phyloP scores from a whole-genome alignment of 2,329 filamentous ascomycete species.

The Akanthomyces muscarius region DNA sequence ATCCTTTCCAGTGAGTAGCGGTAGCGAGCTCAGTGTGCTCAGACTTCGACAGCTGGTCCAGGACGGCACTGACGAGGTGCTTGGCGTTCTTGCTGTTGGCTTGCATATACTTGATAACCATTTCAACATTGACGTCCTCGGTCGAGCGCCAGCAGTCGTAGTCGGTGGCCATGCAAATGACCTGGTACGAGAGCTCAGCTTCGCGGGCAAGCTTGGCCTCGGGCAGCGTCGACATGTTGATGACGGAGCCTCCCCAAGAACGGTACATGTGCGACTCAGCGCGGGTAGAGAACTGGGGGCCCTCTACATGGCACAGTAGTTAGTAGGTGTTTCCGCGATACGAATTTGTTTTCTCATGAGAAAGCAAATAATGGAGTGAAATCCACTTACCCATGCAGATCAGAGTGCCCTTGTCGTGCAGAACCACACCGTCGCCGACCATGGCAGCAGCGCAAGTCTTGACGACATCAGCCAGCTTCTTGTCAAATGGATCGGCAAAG shows the following conservation, averaged over 20 bases:
- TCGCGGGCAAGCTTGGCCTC: slow-evolving; percentile 95
- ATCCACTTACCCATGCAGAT: slow-evolving; percentile 77
- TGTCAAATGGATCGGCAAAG: slow-evolving; percentile 94
- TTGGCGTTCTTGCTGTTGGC: slow-evolving; percentile 87
- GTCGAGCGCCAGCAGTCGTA: slow-evolving; percentile 96
- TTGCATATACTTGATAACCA: slow-evolving; percentile 96
- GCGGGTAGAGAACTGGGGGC: slow-evolving; percentile 95
- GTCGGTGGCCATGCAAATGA: slow-evolving; percentile 99
- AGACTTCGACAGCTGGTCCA: slow-evolving; percentile 77
- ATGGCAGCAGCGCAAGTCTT: slow-evolving; percentile 69
- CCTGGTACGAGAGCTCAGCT: slow-evolving; percentile 94
- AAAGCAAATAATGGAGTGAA: background rate
- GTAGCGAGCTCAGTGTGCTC: slow-evolving; percentile 71
- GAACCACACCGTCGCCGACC: slow-evolving; percentile 75
- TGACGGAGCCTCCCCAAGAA: slow-evolving; percentile 85
- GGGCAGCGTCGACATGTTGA: slow-evolving; percentile 96
- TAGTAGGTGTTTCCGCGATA: background rate
- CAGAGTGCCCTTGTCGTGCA: slow-evolving; percentile 81
- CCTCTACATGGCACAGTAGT: slow-evolving; percentile 54
- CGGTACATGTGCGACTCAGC: slow-evolving; percentile 96
- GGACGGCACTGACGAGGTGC: slow-evolving; percentile 76
- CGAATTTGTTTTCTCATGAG: no score
- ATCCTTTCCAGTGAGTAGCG: slow-evolving; percentile 77
- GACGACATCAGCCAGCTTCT: slow-evolving; percentile 69
- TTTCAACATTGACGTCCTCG: slow-evolving; percentile 85